Base-by-base conservation (phyloP, 225 moss, liverwort and hornwort species). In the Bryum argenteum region DNA sequence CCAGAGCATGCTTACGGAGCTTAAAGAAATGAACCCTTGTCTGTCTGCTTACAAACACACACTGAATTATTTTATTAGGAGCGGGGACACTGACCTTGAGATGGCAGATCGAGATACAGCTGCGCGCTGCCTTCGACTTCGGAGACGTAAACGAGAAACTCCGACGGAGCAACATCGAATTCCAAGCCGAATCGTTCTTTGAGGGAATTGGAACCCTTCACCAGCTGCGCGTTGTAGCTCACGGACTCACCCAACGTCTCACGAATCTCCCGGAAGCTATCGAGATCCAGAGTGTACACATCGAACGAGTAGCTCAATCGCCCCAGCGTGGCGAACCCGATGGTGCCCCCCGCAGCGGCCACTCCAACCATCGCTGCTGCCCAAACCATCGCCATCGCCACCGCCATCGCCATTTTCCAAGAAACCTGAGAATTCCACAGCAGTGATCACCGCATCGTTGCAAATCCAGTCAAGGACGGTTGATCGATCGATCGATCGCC, bases 201-300 rank as follows among this genome's bases (percentile, higher is more conserved):
- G 11, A 80, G 21, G 10, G 89, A 24, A 19, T 84, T 80, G 16
- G 74, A 67, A 12, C 62, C 82, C 62, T 69, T 45, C 79, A 91
- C 84, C 62, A 96, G 81, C 82, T 96, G 93, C 70, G 82, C 95
- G 54, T 93, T 78, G 69, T 91, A 91, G 67, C 80, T 96, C 74
- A 96, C 88, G 13, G 95, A 96, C n/a, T 91, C 77, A 52, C 95
- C 89, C 41, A 77, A 65, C 22, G 89, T 85, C 71, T 90, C 79
- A 23, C 73, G 79, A 45, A 64, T 70, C 71, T 94, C 93, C 45
- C 24, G 37, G 0, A 58, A 26, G 37, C 75, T 38, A 24, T 12
- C 53, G 20, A 4, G 21, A 47, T 13, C 40, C 53, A 91, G 69
- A 12, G 82, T 80, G 71, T 85, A 94, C 65, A 94, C 75, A 78